A percentile compares a stretch with the other conserved stretches of the same genome.
Conservation (phyloP, 805 yeast species). For the Pichia manshurica region DNA sequence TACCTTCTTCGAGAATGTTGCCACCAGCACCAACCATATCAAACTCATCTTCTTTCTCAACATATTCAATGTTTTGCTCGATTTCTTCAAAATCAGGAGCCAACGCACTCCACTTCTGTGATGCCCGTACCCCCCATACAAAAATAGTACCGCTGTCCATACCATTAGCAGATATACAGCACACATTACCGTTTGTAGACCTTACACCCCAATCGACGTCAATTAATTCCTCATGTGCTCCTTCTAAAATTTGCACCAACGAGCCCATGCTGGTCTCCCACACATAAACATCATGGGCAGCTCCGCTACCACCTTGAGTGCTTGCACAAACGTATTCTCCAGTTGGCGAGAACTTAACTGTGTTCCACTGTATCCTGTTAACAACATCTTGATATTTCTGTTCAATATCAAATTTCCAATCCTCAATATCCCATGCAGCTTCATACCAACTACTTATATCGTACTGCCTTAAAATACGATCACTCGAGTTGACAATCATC, state of each 20-base stretch:
- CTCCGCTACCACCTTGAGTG: slow-evolving; percentile 80
- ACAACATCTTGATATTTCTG: slow-evolving; percentile 89
- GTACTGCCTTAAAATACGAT: slow-evolving; percentile 64
- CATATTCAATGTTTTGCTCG: slow-evolving; percentile 84
- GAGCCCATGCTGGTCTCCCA: slow-evolving; percentile 92
- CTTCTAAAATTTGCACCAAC: slow-evolving; percentile 79
- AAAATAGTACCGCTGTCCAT: slow-evolving; percentile 78
- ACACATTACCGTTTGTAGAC: slow-evolving; percentile 49
- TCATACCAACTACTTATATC: slow-evolving; percentile 29
- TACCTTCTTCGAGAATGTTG: slow-evolving; percentile 39
- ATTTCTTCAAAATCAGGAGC: slow-evolving; percentile 96
- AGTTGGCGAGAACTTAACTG: slow-evolving; percentile 65
- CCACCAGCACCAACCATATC: slow-evolving; percentile 65
- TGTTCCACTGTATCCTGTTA: slow-evolving; percentile 83
- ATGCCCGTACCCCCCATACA: slow-evolving; percentile 74
- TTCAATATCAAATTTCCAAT: slow-evolving; percentile 51
- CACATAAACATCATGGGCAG: slow-evolving; percentile 81
- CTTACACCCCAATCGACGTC: slow-evolving; percentile 66
- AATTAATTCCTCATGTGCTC: slow-evolving; percentile 81
- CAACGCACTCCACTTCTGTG: slow-evolving; percentile 93
- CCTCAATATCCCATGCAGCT: slow-evolving; percentile 19
- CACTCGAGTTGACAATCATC: slow-evolving; percentile 71
- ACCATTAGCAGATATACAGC: slow-evolving; percentile 78
- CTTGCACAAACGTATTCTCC: slow-evolving; percentile 87
- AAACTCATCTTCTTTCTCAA: slow-evolving; percentile 87